Percentiles rank a stretch among this genome's conserved stretches.
Evolutionary conservation across 768 basidiomycete genomes (phyloP).

Genomic region (Termitomyces sp.): DNA sequence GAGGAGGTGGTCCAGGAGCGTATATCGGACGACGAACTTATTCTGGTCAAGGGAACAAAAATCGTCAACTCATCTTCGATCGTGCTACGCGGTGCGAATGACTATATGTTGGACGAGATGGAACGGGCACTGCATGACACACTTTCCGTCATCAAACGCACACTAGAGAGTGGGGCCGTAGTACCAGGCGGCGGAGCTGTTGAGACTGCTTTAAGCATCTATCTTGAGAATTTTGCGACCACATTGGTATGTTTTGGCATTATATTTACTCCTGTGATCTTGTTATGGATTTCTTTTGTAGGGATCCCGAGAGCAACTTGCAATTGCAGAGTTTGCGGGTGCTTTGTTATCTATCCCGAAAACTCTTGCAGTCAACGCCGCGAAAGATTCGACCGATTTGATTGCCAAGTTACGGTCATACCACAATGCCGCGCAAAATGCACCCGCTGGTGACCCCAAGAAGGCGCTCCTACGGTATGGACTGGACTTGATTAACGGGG

Average conservation of each 20-base stretch:
- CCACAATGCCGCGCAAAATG: slow-evolving; percentile 95
- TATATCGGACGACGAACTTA: slow-evolving; percentile 97
- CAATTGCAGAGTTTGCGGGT: slow-evolving; percentile 97
- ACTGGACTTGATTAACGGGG: slow-evolving; percentile 89
- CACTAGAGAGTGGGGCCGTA: slow-evolving; percentile 91
- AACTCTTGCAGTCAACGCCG: slow-evolving; percentile 94
- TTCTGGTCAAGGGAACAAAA: slow-evolving; percentile 96
- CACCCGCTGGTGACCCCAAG: slow-evolving; percentile 85
- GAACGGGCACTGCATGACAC: slow-evolving; percentile 95
- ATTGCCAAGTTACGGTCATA: slow-evolving; percentile 96
- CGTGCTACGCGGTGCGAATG: slow-evolving; percentile 93
- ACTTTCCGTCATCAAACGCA: slow-evolving; percentile 92
- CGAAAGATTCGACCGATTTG: slow-evolving; percentile 96
- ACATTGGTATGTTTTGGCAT: slow-evolving; percentile 67
- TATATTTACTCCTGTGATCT: background rate
- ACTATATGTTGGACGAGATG: slow-evolving; percentile 99
- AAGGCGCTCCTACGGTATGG: slow-evolving; percentile 89
- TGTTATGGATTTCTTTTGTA: slow-evolving; percentile 25
- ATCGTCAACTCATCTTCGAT: slow-evolving; percentile 92
- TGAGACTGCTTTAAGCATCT: slow-evolving; percentile 94
- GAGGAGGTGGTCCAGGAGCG: slow-evolving; percentile 97
- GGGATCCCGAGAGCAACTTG: slow-evolving; percentile 98
- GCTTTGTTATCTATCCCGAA: slow-evolving; percentile 95
- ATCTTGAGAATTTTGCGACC: slow-evolving; percentile 97
- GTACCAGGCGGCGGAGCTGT: slow-evolving; percentile 98